Percentiles rank a stretch among this genome's conserved stretches.
These are phyloP conservation scores for Candida sanyiensis DNA, from an alignment of 805 yeast species.

Conservation along the genomic window DNA sequence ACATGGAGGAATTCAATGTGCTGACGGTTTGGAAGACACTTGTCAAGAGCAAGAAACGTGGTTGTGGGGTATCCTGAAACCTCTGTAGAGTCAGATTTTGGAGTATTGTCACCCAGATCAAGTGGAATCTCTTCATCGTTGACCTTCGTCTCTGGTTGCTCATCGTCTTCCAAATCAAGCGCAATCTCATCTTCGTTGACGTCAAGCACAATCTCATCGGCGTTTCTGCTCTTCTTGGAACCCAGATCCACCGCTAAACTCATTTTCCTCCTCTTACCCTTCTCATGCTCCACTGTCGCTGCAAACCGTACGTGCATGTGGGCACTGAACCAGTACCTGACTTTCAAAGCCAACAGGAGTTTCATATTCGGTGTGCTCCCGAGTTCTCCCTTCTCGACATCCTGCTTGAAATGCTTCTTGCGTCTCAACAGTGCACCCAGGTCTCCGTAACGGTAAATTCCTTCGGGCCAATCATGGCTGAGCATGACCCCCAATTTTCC, in stretches of 20 bases:
- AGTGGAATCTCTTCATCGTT: conserved; percentile 26
- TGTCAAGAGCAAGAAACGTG: conserved; percentile 74
- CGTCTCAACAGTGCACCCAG: conserved; percentile 38
- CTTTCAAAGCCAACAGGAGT: conserved; percentile 49
- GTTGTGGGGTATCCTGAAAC: conserved; percentile 28
- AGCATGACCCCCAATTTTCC: conserved; percentile 49
- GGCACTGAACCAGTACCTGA: conserved; percentile 79
- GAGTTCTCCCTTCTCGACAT: conserved; percentile 50
- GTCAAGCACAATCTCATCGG: conserved; percentile 26
- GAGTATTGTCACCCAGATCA: conserved; percentile 27
- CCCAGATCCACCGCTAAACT: conserved; percentile 6
- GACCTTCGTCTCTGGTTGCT: neutral
- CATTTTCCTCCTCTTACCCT: conserved; percentile 12
- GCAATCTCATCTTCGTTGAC: conserved; percentile 10
- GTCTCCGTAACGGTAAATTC: conserved; percentile 64
- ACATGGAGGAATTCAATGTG: conserved; percentile 51
- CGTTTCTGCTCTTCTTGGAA: conserved; percentile 13
- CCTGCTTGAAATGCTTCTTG: conserved; percentile 67
- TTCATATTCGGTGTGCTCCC: conserved; percentile 69
- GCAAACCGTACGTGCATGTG: conserved; percentile 76
- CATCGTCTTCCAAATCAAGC: conserved; percentile 2
- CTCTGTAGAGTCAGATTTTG: conserved; percentile 9
- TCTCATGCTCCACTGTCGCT: conserved; percentile 45
- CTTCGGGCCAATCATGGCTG: conserved; percentile 94
- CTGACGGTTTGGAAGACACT: conserved; percentile 62